Percentiles rank a stretch among this genome's conserved stretches.
Evolutionary conservation across 2,329 filamentous ascomycete species (phyloP).

Genomic region (Pestalotiopsis sp.): DNA sequence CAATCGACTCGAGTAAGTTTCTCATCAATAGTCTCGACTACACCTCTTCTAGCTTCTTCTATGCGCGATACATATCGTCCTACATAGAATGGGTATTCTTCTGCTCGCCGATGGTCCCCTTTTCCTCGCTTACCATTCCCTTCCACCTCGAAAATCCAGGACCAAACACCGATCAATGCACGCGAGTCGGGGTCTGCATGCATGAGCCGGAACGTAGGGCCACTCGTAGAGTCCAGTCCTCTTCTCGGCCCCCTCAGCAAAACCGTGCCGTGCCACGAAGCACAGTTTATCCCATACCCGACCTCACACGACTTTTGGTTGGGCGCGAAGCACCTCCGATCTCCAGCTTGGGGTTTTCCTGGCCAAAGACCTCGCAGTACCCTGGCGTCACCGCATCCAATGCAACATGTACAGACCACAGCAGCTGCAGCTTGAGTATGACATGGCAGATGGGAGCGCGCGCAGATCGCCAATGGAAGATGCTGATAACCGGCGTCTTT

Average conservation of each 20-base stretch:
- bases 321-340: neutral
- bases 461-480: neutral
- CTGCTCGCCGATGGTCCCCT: neutral
- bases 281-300: neutral
- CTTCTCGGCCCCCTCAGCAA: neutral
- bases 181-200: neutral
- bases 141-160: neutral
- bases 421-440: neutral
- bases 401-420: neutral
- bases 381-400: neutral
- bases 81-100: neutral
- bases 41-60: neutral
- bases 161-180: neutral
- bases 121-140: neutral
- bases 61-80: neutral
- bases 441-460: neutral
- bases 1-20: neutral
- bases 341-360: neutral
- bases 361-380: neutral
- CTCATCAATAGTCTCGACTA: neutral
- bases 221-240: neutral
- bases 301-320: neutral
- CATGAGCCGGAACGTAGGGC: neutral
- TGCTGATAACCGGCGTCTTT: neutral
- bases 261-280: neutral